Conservation (phyloP, 495 filamentous ascomycete genomes). For the Talaromyces adpressus region DNA sequence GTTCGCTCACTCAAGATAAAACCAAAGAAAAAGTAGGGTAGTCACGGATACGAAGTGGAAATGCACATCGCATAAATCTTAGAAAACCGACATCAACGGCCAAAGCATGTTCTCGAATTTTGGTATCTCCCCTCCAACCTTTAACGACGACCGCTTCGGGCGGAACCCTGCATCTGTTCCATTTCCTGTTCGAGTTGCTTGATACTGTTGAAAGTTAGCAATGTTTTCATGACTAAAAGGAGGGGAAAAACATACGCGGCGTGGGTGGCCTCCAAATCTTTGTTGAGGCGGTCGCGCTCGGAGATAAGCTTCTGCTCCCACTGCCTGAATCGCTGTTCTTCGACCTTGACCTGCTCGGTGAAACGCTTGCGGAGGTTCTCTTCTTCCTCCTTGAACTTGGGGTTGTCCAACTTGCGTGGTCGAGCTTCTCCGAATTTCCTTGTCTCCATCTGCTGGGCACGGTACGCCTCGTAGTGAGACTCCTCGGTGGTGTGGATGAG, state of each 20-base stretch:
- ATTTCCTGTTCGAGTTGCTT: conserved; percentile 91
- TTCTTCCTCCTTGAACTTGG: conserved; percentile 99
- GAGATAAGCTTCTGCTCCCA: conserved; percentile 99
- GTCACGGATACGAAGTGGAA: background rate
- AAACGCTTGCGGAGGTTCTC: conserved; percentile 96
- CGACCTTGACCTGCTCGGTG: conserved; percentile 99
- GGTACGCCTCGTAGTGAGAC: conserved; percentile 97
- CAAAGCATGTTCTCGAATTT: conserved; percentile 13
- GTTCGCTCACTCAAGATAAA: conserved; percentile 18
- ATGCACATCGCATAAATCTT: conserved; percentile 4
- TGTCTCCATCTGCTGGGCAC: conserved; percentile 99
- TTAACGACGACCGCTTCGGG: conserved; percentile 93
- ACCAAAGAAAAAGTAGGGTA: conserved; percentile 11
- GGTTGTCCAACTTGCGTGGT: conserved; percentile 96
- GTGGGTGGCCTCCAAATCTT: conserved; percentile 95
- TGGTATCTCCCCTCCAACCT: conserved; percentile 8
- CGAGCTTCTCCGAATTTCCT: conserved; percentile 97
- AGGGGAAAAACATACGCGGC: conserved; percentile 57
- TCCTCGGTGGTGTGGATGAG: conserved; percentile 99
- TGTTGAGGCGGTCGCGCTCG: conserved; percentile 96
- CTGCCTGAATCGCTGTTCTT: conserved; percentile 96
- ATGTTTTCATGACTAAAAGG: background rate
- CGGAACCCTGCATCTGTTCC: conserved; percentile 86
- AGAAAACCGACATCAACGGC: conserved; percentile 13
- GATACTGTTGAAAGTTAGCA: conserved; percentile 52